phyloP scores from a whole-genome alignment of 2,329 filamentous ascomycete genomes.

The Penicillium sp. region DNA sequence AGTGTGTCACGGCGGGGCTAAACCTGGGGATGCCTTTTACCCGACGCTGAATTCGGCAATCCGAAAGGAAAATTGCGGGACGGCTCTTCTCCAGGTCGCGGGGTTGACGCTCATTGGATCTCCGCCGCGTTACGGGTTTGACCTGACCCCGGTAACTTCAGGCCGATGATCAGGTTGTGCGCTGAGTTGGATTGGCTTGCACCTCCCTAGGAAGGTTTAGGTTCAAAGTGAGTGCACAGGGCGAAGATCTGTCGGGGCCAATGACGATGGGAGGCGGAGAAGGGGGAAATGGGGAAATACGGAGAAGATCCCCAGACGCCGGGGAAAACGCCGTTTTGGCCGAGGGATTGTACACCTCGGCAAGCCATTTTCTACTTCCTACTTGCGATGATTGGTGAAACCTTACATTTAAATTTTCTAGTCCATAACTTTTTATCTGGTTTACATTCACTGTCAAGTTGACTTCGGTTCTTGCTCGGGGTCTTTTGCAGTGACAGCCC shows the following conservation, averaged over 20 bases:
- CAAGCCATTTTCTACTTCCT: no score
- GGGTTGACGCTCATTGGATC: background rate
- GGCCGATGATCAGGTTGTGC: background rate
- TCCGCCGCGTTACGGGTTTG: background rate
- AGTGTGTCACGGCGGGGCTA: conserved; percentile 1
- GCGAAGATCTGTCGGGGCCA: background rate
- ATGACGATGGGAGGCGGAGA: background rate
- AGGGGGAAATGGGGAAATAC: background rate
- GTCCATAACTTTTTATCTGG: no score
- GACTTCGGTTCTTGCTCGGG: background rate
- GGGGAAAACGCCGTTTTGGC: background rate
- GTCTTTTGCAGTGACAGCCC: background rate
- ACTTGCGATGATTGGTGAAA: no score
- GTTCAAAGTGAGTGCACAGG: background rate
- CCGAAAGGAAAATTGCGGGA: background rate
- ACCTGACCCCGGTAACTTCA: background rate
- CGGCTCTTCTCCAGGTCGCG: background rate
- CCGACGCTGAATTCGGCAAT: background rate
- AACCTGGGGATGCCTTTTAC: conserved; percentile 1
- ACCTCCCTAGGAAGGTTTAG: background rate
- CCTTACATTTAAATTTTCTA: no score
- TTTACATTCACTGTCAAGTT: background rate
- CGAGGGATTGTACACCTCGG: background rate
- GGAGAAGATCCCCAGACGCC: background rate
- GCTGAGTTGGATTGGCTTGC: background rate